Evolutionary conservation across 805 yeast species (phyloP).

Genomic region (Hanseniaspora lachancei): DNA sequence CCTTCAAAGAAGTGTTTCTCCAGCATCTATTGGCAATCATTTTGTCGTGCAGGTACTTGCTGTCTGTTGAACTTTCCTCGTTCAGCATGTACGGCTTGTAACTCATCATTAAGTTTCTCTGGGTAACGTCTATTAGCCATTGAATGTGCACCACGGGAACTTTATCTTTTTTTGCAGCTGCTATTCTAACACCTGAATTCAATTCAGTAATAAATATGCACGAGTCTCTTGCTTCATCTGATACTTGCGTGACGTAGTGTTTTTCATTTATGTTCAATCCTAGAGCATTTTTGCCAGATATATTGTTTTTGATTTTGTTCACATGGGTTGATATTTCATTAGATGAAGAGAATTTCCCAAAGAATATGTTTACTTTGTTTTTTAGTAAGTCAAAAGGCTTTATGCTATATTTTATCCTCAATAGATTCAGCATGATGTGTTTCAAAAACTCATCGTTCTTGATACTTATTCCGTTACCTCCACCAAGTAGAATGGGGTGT

Average conservation of each 20-base stretch:
- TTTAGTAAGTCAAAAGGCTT: slow-evolving; percentile 11
- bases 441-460: slow-evolving; percentile 12
- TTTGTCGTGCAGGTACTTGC: slow-evolving; percentile 20
- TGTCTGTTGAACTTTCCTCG: slow-evolving; percentile 16
- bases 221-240: slow-evolving; percentile 22
- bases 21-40: slow-evolving; percentile 8
- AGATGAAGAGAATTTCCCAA: slow-evolving; percentile 2
- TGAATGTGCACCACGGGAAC: slow-evolving; percentile 32
- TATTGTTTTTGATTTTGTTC: background rate
- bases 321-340: background rate
- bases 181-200: slow-evolving; percentile 21
- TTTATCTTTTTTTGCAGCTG: slow-evolving; percentile 30
- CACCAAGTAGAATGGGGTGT: slow-evolving; percentile 6
- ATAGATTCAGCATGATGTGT: slow-evolving; percentile 3
- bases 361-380: slow-evolving; percentile 7
- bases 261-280: slow-evolving; percentile 4
- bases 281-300: background rate
- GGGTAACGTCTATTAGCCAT: slow-evolving; percentile 34
- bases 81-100: slow-evolving; percentile 26
- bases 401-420: slow-evolving; percentile 6
- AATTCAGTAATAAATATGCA: slow-evolving; percentile 23
- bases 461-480: background rate
- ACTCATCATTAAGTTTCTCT: slow-evolving; percentile 30
- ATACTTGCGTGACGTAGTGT: slow-evolving; percentile 12
- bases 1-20: background rate